A percentile compares a stretch with the other conserved stretches of the same genome.
These are phyloP conservation scores for Aureobasidium zeae DNA, from an alignment of 2,329 filamentous ascomycete genomes.

Conservation along the genomic window DNA sequence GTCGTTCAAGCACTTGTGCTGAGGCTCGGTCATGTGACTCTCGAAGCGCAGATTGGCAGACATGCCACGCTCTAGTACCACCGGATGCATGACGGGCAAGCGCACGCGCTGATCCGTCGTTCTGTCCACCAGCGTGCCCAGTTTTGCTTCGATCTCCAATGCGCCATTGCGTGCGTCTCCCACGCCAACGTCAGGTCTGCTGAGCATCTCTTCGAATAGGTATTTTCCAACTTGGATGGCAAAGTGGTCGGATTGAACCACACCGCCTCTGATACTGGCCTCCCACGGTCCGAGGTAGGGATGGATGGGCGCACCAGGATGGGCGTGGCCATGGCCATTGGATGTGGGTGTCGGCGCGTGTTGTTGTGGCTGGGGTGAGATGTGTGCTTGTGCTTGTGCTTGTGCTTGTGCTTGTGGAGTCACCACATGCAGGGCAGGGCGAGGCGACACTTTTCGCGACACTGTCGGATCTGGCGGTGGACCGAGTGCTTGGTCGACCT, in stretches of 20 bases:
- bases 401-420: neutral
- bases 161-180: conserved; percentile 54
- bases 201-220: conserved; percentile 10
- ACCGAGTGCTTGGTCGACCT: conserved; percentile 1
- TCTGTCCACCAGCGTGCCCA: conserved; percentile 71
- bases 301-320: neutral
- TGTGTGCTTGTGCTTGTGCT: neutral
- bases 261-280: conserved; percentile 14
- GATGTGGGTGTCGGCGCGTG: neutral
- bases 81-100: conserved; percentile 61
- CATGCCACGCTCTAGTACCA: conserved; percentile 53
- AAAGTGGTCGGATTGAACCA: conserved; percentile 5
- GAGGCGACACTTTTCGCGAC: conserved; percentile 5
- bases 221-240: conserved; percentile 11
- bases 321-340: conserved; percentile 9
- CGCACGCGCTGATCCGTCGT: conserved; percentile 60
- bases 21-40: conserved; percentile 78
- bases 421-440: conserved; percentile 1
- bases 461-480: conserved; percentile 6
- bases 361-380: conserved; percentile 3
- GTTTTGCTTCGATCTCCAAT: conserved; percentile 89
- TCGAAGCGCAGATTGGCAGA: conserved; percentile 51
- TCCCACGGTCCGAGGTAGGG: conserved; percentile 17
- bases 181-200: conserved; percentile 43
- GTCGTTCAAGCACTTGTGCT: conserved; percentile 76